These are phyloP conservation scores for Tricholoma flavovirens DNA, from an alignment of 768 basidiomycete genomes.

Conservation along the genomic window DNA sequence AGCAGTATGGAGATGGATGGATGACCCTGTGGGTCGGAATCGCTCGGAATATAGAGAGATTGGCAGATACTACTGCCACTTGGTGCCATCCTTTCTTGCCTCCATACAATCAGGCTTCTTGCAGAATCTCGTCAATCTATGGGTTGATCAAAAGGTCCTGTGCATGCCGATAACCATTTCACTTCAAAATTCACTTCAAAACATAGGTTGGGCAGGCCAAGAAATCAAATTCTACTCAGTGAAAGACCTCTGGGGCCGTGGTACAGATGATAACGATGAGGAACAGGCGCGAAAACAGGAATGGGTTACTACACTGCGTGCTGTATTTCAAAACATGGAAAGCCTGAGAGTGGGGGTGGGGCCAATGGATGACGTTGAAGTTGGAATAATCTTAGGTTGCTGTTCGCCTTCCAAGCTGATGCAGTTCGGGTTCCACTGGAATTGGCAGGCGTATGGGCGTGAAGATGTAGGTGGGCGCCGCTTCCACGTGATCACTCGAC, in stretches of 20 bases:
- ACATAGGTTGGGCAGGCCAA: no score
- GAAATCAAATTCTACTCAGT: slow-evolving; percentile 6
- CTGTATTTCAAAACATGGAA: slow-evolving; percentile 7
- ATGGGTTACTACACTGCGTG: slow-evolving; percentile 6
- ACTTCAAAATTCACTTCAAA: neutral
- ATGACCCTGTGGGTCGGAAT: neutral
- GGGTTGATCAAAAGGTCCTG: slow-evolving; percentile 15
- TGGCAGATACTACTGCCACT: slow-evolving; percentile 11
- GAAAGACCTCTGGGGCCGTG: slow-evolving; percentile 7
- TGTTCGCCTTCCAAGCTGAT: slow-evolving; percentile 9
- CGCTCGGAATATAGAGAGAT: neutral
- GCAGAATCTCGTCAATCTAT: slow-evolving; percentile 12
- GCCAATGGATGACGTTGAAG: slow-evolving; percentile 2
- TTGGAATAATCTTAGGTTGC: slow-evolving; percentile 5
- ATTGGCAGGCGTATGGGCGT: slow-evolving; percentile 9
- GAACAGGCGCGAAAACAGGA: slow-evolving; percentile 3
- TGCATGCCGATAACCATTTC: slow-evolving; percentile 1
- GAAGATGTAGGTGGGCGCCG: slow-evolving; percentile 3
- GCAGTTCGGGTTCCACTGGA: slow-evolving; percentile 14
- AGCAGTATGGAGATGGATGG: slow-evolving; percentile 7
- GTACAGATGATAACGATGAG: neutral
- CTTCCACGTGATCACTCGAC: neutral
- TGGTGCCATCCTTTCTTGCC: slow-evolving; percentile 14
- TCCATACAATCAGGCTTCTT: slow-evolving; percentile 5
- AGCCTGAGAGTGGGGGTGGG: slow-evolving; percentile 16